phyloP scores from a whole-genome alignment of 108 stramenopile species.

The Fragilaria crotonensis region DNA sequence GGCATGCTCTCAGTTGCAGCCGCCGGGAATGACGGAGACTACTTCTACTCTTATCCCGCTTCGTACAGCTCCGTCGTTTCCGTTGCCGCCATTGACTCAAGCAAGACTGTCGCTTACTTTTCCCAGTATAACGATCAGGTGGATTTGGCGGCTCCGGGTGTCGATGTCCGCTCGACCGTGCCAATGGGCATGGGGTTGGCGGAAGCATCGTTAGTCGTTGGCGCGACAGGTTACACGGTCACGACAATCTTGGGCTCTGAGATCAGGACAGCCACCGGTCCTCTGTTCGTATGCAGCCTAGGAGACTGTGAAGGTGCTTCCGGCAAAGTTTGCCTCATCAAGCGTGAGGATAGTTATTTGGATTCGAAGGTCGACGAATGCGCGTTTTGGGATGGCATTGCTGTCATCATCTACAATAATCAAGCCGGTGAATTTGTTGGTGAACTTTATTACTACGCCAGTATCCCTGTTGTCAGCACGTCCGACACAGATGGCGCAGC shows the following conservation, averaged over 20 bases:
- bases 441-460: too few relatives aligned
- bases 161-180: conserved; percentile 12
- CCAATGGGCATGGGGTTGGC: background rate
- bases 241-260: too few relatives aligned
- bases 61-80: conserved; percentile 35
- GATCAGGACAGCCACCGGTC: conserved; percentile 18
- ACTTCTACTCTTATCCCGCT: conserved; percentile 34
- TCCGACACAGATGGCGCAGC: too few relatives aligned
- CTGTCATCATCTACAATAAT: too few relatives aligned
- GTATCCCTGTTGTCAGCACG: too few relatives aligned
- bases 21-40: conserved; percentile 43
- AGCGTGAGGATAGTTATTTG: too few relatives aligned
- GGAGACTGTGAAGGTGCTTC: too few relatives aligned
- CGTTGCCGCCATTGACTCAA: conserved; percentile 35
- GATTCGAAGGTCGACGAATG: too few relatives aligned
- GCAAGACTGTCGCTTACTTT: conserved; percentile 12
- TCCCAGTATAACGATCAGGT: conserved; percentile 24
- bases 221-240: conserved; percentile 17
- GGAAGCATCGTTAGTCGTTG: background rate
- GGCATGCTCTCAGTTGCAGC: conserved; percentile 49
- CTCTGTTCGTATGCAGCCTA: too few relatives aligned
- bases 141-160: conserved; percentile 34
- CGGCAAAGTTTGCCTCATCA: too few relatives aligned
- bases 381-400: too few relatives aligned
- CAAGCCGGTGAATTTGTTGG: too few relatives aligned